A percentile compares a stretch with the other conserved stretches of the same genome.
Conservation (phyloP, 2,329 filamentous ascomycete species). For the Neospermospora avenae region DNA sequence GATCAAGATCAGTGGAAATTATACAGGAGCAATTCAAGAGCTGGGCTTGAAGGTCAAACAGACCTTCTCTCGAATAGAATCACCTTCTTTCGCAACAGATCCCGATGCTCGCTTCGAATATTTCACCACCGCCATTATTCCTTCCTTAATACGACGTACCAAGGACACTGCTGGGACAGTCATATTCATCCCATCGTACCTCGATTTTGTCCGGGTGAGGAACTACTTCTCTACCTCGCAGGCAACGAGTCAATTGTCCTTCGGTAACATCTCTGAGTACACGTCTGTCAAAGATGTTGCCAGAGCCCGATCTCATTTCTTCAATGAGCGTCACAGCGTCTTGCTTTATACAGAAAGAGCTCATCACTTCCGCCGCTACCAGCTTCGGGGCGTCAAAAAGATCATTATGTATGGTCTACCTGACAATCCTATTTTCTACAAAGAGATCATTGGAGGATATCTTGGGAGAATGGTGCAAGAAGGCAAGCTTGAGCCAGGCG, state of each 20-base stretch:
- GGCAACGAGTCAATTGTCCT: constrained; percentile 54
- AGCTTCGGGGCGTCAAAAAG: constrained; percentile 73
- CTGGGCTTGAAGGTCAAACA: constrained; percentile 72
- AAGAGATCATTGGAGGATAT: constrained; percentile 69
- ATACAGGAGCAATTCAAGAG: constrained; percentile 70
- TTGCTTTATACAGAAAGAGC: constrained; percentile 90
- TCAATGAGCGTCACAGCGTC: constrained; percentile 75
- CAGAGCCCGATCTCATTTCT: constrained; percentile 82
- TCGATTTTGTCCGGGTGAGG: constrained; percentile 90
- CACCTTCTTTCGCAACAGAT: constrained; percentile 65
- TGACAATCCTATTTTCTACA: constrained; percentile 81
- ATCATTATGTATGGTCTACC: constrained; percentile 90
- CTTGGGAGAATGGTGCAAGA: constrained; percentile 58
- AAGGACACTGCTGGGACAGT: constrained; percentile 68
- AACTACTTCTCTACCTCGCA: constrained; percentile 82
- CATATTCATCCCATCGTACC: constrained; percentile 87
- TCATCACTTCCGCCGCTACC: constrained; percentile 94
- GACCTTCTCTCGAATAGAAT: constrained; percentile 85
- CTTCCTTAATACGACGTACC: constrained; percentile 67
- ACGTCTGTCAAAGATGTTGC: constrained; percentile 74
- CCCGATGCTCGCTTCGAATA: constrained; percentile 89
- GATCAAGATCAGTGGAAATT: constrained; percentile 64
- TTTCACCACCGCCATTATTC: constrained; percentile 79
- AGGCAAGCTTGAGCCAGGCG: constrained; percentile 51
- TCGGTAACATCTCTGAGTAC: constrained; percentile 88